Evolutionary conservation across 2,329 filamentous ascomycete genomes (phyloP).

Genomic region (Trichoderma breve): DNA sequence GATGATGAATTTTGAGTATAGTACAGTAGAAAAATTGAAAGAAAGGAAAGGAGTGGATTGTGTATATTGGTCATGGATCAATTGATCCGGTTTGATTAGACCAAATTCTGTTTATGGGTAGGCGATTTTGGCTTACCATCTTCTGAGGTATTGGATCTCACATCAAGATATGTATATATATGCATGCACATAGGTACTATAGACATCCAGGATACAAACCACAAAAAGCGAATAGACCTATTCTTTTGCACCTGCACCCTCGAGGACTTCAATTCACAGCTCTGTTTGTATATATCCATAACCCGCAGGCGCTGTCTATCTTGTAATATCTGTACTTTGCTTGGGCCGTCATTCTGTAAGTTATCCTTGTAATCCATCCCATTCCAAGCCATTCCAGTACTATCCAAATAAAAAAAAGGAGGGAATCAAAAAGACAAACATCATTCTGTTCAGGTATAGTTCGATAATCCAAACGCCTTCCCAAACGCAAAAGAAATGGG

Average conservation of each 20-base stretch:
- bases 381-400: neutral
- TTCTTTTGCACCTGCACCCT: neutral
- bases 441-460: slow-evolving; percentile 21
- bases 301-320: slow-evolving; percentile 20
- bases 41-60: neutral
- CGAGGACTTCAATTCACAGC: neutral
- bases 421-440: neutral
- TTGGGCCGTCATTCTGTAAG: slow-evolving; percentile 19
- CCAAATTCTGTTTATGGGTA: neutral
- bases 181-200: neutral
- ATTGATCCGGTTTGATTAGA: neutral
- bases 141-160: neutral
- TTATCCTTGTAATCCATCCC: slow-evolving; percentile 1
- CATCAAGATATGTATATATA: neutral
- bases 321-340: slow-evolving; percentile 3
- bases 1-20: slow-evolving; percentile 18
- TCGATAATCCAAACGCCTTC: slow-evolving; percentile 1
- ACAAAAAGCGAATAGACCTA: neutral
- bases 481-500: neutral
- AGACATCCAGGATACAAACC: neutral
- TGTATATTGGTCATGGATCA: neutral
- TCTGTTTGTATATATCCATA: slow-evolving; percentile 15
- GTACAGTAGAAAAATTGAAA: slow-evolving; percentile 12
- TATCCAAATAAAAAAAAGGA: slow-evolving; percentile 1
- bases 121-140: neutral